Conservation (phyloP, 352 stramenopile genomes). For the Saprolegnia parasitica region DNA sequence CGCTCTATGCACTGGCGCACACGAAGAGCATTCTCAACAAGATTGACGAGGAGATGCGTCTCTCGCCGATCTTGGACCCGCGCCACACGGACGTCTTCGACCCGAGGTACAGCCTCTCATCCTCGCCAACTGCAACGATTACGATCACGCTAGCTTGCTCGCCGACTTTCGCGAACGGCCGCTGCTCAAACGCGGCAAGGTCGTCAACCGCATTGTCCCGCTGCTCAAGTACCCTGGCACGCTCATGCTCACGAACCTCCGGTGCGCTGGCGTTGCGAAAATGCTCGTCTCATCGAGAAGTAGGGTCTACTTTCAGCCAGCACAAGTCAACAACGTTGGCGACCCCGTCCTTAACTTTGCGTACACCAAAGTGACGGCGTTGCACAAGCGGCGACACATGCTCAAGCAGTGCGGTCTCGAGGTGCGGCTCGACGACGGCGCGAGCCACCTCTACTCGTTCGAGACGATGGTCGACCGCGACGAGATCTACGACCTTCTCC, state of each 20-base stretch:
- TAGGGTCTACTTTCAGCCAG: slow-evolving; percentile 89
- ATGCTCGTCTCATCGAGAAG: not conserved
- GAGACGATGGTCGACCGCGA: slow-evolving; percentile 56
- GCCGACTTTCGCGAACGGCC: slow-evolving; percentile 80
- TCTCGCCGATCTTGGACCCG: slow-evolving; percentile 57
- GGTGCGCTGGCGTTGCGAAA: slow-evolving; percentile 14
- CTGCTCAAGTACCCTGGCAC: slow-evolving; percentile 83
- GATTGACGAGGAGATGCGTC: slow-evolving; percentile 55
- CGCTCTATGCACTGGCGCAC: slow-evolving; percentile 34
- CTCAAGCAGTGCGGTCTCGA: slow-evolving; percentile 86
- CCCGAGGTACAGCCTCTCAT: slow-evolving; percentile 27
- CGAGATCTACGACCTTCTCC: slow-evolving; percentile 69
- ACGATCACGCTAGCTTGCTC: slow-evolving; percentile 44
- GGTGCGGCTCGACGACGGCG: slow-evolving; percentile 63
- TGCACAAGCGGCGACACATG: slow-evolving; percentile 87
- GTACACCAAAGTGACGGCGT: slow-evolving; percentile 49
- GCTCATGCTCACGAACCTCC: slow-evolving; percentile 86
- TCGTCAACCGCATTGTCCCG: slow-evolving; percentile 76
- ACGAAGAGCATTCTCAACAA: slow-evolving; percentile 55
- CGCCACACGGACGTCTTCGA: slow-evolving; percentile 69
- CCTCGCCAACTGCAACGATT: not conserved
- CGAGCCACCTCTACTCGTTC: slow-evolving; percentile 84
- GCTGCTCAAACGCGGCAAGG: slow-evolving; percentile 43
- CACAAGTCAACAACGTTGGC: slow-evolving; percentile 87
- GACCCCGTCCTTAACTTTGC: slow-evolving; percentile 83